phyloP scores from a whole-genome alignment of 257 asterid genomes.

The Solanum chiquidenum region DNA sequence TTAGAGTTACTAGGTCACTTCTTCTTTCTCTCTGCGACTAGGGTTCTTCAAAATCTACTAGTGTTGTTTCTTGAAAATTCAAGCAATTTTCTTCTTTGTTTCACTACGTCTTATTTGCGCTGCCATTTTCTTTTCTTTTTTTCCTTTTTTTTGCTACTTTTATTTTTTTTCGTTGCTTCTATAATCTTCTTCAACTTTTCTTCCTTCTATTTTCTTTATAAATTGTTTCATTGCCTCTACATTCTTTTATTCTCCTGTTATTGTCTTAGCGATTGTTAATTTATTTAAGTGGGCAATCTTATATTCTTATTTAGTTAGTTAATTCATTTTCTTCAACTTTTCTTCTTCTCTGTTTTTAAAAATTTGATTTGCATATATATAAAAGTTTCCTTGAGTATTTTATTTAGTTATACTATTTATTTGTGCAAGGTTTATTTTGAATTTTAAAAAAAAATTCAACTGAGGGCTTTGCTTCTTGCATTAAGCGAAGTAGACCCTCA shows the following conservation, averaged over 20 bases:
- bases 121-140: background rate
- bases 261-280: background rate
- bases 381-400: background rate
- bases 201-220: background rate
- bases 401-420: background rate
- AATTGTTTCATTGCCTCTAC: background rate
- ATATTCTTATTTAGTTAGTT: background rate
- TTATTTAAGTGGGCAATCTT: background rate
- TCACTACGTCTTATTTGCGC: background rate
- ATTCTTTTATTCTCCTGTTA: background rate
- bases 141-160: background rate
- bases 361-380: background rate
- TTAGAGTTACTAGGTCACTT: background rate
- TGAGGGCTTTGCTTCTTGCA: background rate
- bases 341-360: background rate
- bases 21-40: background rate
- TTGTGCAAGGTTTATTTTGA: background rate
- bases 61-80: background rate
- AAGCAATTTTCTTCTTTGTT: background rate
- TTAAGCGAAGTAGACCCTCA: background rate
- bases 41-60: background rate
- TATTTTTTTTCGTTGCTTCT: background rate
- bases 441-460: background rate
- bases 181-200: background rate
- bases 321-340: background rate